phyloP scores from a whole-genome alignment of 495 filamentous ascomycete genomes.

The Cladorrhinum samala region DNA sequence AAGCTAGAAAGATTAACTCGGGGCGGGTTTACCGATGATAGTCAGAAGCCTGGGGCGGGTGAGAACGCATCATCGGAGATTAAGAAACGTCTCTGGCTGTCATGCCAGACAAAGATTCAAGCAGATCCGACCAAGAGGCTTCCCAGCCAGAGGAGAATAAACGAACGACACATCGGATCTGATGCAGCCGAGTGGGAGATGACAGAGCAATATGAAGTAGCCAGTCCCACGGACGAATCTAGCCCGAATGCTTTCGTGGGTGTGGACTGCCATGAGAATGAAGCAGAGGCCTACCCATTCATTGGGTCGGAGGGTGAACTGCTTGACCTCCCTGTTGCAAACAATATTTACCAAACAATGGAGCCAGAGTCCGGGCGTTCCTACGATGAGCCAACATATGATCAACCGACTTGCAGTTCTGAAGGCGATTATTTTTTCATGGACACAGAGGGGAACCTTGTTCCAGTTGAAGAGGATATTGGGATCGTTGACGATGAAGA shows the following conservation, averaged over 20 bases:
- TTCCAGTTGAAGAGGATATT: slow-evolving; percentile 8
- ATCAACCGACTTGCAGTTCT: slow-evolving; percentile 5
- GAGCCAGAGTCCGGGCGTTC: background rate
- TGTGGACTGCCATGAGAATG: background rate
- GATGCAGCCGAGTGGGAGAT: background rate
- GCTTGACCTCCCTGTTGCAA: background rate
- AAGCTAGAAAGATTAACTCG: slow-evolving; percentile 11
- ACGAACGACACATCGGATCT: background rate
- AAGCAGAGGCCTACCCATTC: background rate
- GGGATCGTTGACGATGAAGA: background rate
- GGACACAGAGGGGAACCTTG: slow-evolving; percentile 18
- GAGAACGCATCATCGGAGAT: slow-evolving; percentile 3
- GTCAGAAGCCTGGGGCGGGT: background rate
- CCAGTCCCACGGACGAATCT: background rate
- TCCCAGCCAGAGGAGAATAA: background rate
- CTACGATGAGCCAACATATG: background rate
- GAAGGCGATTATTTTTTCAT: slow-evolving; percentile 26
- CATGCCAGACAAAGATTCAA: slow-evolving; percentile 23
- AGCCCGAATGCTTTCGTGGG: background rate
- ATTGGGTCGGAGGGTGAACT: background rate
- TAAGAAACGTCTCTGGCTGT: slow-evolving; percentile 15
- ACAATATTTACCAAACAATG: too few species aligned
- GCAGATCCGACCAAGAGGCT: slow-evolving; percentile 7
- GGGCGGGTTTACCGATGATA: background rate
- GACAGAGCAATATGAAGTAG: background rate